phyloP scores from a whole-genome alignment of 768 basidiomycete genomes.

The Vararia minispora region DNA sequence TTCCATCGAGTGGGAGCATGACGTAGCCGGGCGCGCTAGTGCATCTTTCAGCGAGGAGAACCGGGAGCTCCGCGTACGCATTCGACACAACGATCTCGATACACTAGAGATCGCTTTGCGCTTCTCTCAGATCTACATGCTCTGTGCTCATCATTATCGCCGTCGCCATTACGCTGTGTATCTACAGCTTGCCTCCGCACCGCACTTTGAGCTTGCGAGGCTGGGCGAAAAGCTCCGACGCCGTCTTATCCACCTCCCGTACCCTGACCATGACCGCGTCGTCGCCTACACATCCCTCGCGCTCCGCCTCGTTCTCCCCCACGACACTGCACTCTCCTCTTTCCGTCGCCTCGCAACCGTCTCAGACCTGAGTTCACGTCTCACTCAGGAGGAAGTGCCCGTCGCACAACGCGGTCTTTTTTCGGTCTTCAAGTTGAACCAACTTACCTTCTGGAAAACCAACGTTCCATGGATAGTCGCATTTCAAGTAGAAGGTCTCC shows the following conservation, averaged over 20 bases:
- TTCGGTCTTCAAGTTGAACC: too few relatives aligned
- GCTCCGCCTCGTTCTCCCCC: slow-evolving; percentile 40
- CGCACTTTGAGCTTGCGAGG: too few relatives aligned
- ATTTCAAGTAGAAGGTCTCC: slow-evolving; percentile 44
- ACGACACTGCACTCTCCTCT: too few relatives aligned
- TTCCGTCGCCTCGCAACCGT: too few relatives aligned
- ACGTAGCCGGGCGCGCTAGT: slow-evolving; percentile 15
- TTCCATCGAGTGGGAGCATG: slow-evolving; percentile 47
- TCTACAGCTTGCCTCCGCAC: too few relatives aligned
- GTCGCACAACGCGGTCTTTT: slow-evolving; percentile 35
- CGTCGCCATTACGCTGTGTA: too few relatives aligned
- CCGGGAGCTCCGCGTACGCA: slow-evolving; percentile 34
- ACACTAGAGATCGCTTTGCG: slow-evolving; percentile 30
- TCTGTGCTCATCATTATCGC: too few relatives aligned
- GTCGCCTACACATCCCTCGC: slow-evolving; percentile 42
- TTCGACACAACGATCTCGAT: slow-evolving; percentile 14
- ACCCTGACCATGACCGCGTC: slow-evolving; percentile 29
- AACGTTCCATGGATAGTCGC: slow-evolving; percentile 52
- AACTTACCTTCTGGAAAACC: too few relatives aligned
- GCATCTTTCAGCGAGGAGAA: slow-evolving; percentile 30
- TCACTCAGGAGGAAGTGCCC: too few relatives aligned
- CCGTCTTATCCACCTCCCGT: slow-evolving; percentile 2
- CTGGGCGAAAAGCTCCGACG: too few relatives aligned
- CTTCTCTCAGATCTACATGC: slow-evolving; percentile 30
- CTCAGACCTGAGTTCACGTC: too few relatives aligned